Evolutionary conservation across 768 basidiomycete genomes (phyloP), one percentile per base, ranked within the genome.

Genomic region (Trametes meyenii): DNA sequence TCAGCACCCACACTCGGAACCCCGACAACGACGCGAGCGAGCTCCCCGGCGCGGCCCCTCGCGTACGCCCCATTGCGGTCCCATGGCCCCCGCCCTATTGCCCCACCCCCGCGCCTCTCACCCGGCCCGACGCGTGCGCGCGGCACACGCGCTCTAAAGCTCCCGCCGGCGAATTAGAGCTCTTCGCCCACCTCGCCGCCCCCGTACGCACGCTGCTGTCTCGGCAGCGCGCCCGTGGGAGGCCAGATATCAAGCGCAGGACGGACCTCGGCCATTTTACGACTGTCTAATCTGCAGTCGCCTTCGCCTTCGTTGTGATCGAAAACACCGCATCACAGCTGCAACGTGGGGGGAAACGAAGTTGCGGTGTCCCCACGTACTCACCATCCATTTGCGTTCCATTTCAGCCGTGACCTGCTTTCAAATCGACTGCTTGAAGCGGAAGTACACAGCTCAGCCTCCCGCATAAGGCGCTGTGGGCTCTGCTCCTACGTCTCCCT

Each of bases 321-420:
- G n/a, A n/a, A n/a, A n/a, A n/a, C n/a, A n/a, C n/a, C n/a, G n/a
- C n/a, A n/a, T n/a, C n/a, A n/a, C n/a, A n/a, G n/a, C n/a, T n/a
- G n/a, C n/a, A n/a, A n/a, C n/a, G n/a, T n/a, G n/a, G n/a, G n/a
- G n/a, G n/a, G n/a, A n/a, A n/a, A n/a, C n/a, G n/a, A n/a, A n/a
- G n/a, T n/a, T n/a, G n/a, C n/a, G n/a, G n/a, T n/a, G n/a, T n/a
- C 67, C 71, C 66, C 42, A 66, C 67, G 60, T 63, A 60, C 61
- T 64, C 60, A 66, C n/a, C 62, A 54, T 35, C 53, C 48, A 67
- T 54, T 60, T 67, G 45, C 67, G 65, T 72, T 62, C 63, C 42
- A 76, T 73, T 58, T 70, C 66, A 60, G 45, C 71, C 35, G 43
- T 5, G 14, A 8, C 52, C 29, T 33, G 29, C 29, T 33, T 33